Evolutionary conservation across 1,284 basidiomycete species (phyloP), one percentile per base, ranked within the genome.

Genomic region (Marasmius oreades): DNA sequence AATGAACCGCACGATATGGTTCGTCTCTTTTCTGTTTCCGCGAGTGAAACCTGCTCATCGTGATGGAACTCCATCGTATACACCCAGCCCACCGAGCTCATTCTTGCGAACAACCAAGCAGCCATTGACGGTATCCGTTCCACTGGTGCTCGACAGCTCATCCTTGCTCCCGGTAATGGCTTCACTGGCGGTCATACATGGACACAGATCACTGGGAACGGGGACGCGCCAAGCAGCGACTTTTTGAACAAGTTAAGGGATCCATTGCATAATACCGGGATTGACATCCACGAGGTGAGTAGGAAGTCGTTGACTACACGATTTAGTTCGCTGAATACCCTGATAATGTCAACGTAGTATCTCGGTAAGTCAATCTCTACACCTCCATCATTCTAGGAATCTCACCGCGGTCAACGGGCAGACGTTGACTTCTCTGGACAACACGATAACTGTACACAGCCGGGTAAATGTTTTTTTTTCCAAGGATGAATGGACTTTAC

Each of bases 1-100:
- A 78, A 78, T 59, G 76, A 78, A 55, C 76, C 77, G 2, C 76
- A 78, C 51, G 70, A 72, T 51, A 74, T 77, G 73, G 75, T 75
- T 46, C 14, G 55, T 51, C 20, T 31, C 16, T 34, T 55, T 39
- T 46, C 24, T 12, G 1, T 22, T 43, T 11, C 14, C n/a, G n/a
- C n/a, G n/a, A n/a, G n/a, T n/a, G n/a, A n/a, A n/a, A n/a, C n/a
- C n/a, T n/a, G n/a, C n/a, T n/a, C n/a, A n/a, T n/a, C n/a, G n/a
- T n/a, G n/a, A n/a, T n/a, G n/a, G n/a, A n/a, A n/a, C n/a, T n/a
- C n/a, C n/a, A n/a, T n/a, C n/a, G n/a, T n/a, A 10, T 31, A 23
- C 39, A 31, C 20, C 7, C 45, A 76, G 74, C 66, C 74, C 1
- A 78, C 76, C 1, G 60, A 73, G 22, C 66, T 78, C 7, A 56